Percentiles rank a stretch among this genome's conserved stretches.
Evolutionary conservation across 2,329 filamentous ascomycete species (phyloP).

Genomic region (Monilinia fructigena): DNA sequence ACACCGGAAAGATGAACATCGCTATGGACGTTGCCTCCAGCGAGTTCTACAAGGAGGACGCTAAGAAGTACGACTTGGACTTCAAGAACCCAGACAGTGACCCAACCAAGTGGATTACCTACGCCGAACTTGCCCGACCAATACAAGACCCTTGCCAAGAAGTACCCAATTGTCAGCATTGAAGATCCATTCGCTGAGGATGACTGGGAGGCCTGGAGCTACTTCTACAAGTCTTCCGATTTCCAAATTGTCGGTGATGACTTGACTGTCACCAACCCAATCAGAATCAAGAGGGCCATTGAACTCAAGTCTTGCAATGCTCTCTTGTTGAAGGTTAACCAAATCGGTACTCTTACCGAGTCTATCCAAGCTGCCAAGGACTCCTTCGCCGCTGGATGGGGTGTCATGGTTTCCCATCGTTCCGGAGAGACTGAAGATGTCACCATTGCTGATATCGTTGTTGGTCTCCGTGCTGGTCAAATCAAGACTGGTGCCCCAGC

Average conservation of each 20-base stretch:
- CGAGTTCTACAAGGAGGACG: slow-evolving; percentile 98
- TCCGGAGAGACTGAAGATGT: slow-evolving; percentile 99
- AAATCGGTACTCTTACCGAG: slow-evolving; percentile 98
- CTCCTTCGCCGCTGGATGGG: slow-evolving; percentile 92
- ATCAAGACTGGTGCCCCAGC: slow-evolving; percentile 98
- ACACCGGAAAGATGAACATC: slow-evolving; percentile 95
- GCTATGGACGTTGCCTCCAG: slow-evolving; percentile 99
- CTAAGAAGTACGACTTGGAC: slow-evolving; percentile 99
- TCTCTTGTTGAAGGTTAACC: slow-evolving; percentile 99
- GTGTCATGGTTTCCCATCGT: slow-evolving; percentile 99
- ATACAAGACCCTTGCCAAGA: slow-evolving; percentile 83
- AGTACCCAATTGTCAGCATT: slow-evolving; percentile 98
- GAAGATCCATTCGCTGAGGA: slow-evolving; percentile 99
- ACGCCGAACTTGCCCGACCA: slow-evolving; percentile 92
- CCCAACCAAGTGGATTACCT: slow-evolving; percentile 95
- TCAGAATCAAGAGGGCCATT: slow-evolving; percentile 99
- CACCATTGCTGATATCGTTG: slow-evolving; percentile 96
- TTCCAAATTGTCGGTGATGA: slow-evolving; percentile 99
- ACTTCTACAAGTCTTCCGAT: slow-evolving; percentile 99
- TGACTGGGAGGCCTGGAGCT: slow-evolving; percentile 99
- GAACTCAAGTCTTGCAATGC: slow-evolving; percentile 99
- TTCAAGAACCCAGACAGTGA: slow-evolving; percentile 99
- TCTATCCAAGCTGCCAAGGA: slow-evolving; percentile 99
- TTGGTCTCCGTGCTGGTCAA: slow-evolving; percentile 93
- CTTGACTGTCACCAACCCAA: slow-evolving; percentile 97